Percentiles rank a stretch among this genome's conserved stretches.
phyloP scores from a whole-genome alignment of 148 eudicot species.

The Persicaria maculosa region DNA sequence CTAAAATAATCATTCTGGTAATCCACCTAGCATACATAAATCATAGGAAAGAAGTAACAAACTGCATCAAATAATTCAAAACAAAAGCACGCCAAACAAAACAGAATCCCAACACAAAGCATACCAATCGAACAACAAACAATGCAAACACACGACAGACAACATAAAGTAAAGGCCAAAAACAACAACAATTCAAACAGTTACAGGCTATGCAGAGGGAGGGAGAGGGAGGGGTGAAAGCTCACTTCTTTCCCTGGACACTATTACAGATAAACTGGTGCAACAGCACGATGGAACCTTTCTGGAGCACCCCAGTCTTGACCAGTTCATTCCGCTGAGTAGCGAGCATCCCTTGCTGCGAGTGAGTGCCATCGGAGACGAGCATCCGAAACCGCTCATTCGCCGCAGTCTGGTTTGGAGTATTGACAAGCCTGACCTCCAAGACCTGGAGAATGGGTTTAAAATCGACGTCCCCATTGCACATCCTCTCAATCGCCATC shows the following conservation, averaged over 20 bases:
- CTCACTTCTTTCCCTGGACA: slow-evolving; percentile 43
- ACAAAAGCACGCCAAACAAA: neutral
- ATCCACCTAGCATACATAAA: neutral
- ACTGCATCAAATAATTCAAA: neutral
- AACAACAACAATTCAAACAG: neutral
- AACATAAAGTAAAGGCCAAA: neutral
- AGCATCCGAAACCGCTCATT: slow-evolving; percentile 50
- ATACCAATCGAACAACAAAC: neutral
- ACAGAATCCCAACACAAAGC: neutral
- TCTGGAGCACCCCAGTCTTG: slow-evolving; percentile 31
- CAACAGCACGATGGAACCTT: slow-evolving; percentile 54
- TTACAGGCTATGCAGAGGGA: neutral
- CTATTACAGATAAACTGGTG: slow-evolving; percentile 35
- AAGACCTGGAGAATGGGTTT: slow-evolving; percentile 51
- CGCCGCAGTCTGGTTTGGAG: slow-evolving; percentile 17
- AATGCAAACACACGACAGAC: neutral
- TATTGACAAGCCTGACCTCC: slow-evolving; percentile 41
- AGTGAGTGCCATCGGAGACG: slow-evolving; percentile 53
- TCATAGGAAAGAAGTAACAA: neutral
- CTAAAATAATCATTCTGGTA: neutral
- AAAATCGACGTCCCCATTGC: slow-evolving; percentile 24
- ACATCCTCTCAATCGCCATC: slow-evolving; percentile 40
- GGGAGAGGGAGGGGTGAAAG: neutral
- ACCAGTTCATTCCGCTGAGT: slow-evolving; percentile 62
- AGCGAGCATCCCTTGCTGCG: slow-evolving; percentile 75